Evolutionary conservation across 768 basidiomycete genomes (phyloP).

Genomic region (Suillus subluteus): DNA sequence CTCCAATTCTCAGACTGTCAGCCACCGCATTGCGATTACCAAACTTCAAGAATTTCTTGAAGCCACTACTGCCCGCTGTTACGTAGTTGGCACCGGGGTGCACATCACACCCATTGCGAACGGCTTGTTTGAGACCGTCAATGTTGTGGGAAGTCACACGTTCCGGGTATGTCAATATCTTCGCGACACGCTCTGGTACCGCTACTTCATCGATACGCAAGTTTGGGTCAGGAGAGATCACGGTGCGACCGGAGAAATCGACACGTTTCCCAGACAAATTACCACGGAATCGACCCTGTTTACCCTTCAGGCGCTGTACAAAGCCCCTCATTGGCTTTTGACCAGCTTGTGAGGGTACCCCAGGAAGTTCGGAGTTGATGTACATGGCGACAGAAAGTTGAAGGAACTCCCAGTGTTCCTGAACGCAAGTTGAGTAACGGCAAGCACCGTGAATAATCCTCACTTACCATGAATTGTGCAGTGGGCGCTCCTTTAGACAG

Average conservation of each 20-base stretch:
- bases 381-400: constrained; percentile 96
- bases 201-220: constrained; percentile 98
- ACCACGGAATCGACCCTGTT: constrained; percentile 97
- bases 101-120: constrained; percentile 85
- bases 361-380: constrained; percentile 96
- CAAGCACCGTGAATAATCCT: neutral
- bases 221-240: constrained; percentile 99
- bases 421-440: constrained; percentile 8
- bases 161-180: constrained; percentile 95
- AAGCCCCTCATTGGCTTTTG: constrained; percentile 97
- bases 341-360: constrained; percentile 83
- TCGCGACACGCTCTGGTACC: constrained; percentile 93
- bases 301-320: constrained; percentile 97
- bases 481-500: constrained; percentile 87
- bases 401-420: constrained; percentile 99
- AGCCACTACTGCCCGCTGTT: constrained; percentile 70
- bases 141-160: constrained; percentile 93
- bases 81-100: constrained; percentile 98
- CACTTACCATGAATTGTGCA: constrained; percentile 80
- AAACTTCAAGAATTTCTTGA: constrained; percentile 90
- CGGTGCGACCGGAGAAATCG: constrained; percentile 97
- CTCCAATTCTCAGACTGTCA: constrained; percentile 81
- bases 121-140: constrained; percentile 68
- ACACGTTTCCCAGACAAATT: constrained; percentile 99
- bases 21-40: constrained; percentile 82